Evolutionary conservation across 768 basidiomycete species (phyloP).

Genomic region (Phylloporus rhodoxanthus): DNA sequence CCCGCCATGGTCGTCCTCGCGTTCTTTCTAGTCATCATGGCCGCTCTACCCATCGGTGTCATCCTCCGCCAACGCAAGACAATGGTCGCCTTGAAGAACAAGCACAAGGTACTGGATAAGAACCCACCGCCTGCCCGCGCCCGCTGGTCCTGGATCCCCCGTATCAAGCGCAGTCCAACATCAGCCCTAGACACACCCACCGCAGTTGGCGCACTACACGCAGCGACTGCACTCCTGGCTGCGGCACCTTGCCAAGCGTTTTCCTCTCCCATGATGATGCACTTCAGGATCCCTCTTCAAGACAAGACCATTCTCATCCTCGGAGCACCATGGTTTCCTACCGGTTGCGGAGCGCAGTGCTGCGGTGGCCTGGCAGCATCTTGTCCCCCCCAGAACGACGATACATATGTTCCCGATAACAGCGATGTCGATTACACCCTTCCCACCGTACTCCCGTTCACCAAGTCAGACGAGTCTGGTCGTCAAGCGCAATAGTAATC

Average conservation of each 20-base stretch:
- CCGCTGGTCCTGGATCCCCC: neutral
- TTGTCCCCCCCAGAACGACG: neutral
- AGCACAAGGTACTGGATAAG: neutral
- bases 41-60: constrained; percentile 14
- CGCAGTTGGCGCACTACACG: constrained; percentile 21
- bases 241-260: constrained; percentile 22
- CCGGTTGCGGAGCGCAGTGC: constrained; percentile 5
- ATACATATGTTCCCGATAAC: neutral
- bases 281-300: constrained; percentile 14
- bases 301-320: constrained; percentile 20
- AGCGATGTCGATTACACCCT: neutral
- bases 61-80: constrained; percentile 16
- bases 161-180: neutral
- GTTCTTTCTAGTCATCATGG: constrained; percentile 17
- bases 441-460: too few species aligned
- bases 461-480: too few species aligned
- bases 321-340: constrained; percentile 13
- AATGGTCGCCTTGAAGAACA: neutral
- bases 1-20: constrained; percentile 19
- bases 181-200: neutral
- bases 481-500: too few species aligned
- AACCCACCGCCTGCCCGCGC: neutral
- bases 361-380: neutral
- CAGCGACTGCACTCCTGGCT: constrained; percentile 20
- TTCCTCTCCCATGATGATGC: constrained; percentile 19